Evolutionary conservation across 2,329 filamentous ascomycete genomes (phyloP).

Genomic region (Ascochyta rabiei): DNA sequence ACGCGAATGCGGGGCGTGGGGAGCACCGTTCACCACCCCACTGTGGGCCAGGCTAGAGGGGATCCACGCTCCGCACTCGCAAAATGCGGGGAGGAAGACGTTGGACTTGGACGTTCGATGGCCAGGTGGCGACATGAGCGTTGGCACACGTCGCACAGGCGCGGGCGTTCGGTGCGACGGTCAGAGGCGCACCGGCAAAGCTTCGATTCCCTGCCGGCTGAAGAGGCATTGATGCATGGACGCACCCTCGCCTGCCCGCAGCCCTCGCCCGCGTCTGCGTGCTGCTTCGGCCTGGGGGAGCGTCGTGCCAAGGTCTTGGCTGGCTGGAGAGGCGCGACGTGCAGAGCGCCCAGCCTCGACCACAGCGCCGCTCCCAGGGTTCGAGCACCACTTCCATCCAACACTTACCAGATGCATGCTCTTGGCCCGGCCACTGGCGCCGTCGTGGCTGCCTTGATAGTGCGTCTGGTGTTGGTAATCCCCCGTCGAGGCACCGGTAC

Average conservation of each 20-base stretch:
- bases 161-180: conserved; percentile 4
- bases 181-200: conserved; percentile 28
- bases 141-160: conserved; percentile 10
- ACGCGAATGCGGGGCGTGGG: not conserved
- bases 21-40: conserved; percentile 6
- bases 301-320: conserved; percentile 47
- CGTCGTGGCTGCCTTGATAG: conserved; percentile 14
- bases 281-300: conserved; percentile 9
- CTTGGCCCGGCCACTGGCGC: conserved; percentile 40
- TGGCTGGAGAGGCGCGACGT: conserved; percentile 36
- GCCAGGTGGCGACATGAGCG: not conserved
- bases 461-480: conserved; percentile 9
- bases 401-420: conserved; percentile 37
- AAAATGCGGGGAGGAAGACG: conserved; percentile 11
- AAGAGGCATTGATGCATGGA: not conserved
- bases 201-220: conserved; percentile 31
- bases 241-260: conserved; percentile 18
- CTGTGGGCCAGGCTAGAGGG: conserved; percentile 13
- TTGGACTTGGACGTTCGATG: no score
- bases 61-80: conserved; percentile 12
- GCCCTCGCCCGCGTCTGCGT: conserved; percentile 28
- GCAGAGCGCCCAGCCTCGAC: conserved; percentile 33
- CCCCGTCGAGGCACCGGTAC: conserved; percentile 23
- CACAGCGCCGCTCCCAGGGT: conserved; percentile 35
- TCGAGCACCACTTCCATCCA: conserved; percentile 36